These are phyloP conservation scores for Tribonema minus DNA, from an alignment of 108 stramenopile species.

Conservation along the genomic window DNA sequence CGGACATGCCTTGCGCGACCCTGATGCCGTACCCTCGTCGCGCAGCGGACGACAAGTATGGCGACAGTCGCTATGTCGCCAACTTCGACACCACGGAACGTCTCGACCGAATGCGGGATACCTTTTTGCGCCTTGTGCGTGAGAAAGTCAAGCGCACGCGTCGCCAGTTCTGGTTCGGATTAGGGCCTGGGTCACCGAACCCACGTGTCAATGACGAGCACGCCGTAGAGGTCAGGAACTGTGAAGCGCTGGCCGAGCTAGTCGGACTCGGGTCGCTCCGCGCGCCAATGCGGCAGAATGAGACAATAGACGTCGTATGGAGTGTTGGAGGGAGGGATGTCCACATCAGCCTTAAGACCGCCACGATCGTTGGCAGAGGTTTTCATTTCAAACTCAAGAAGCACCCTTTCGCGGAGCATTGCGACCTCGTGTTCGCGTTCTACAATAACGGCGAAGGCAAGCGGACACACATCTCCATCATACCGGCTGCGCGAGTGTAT, in stretches of 20 bases:
- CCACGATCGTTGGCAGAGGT: not conserved
- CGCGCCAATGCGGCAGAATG: not conserved
- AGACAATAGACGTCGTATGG: not conserved
- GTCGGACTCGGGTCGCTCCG: not conserved
- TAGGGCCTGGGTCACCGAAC: not conserved
- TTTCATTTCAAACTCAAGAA: not conserved
- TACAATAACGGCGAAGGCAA: not conserved
- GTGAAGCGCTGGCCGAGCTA: not conserved
- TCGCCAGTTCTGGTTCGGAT: not conserved
- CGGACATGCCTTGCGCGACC: not conserved
- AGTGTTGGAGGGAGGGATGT: not conserved
- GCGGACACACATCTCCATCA: not conserved
- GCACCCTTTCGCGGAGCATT: not conserved
- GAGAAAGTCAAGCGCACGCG: not conserved
- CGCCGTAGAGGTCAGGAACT: not conserved
- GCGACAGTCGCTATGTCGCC: not conserved
- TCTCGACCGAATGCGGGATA: not conserved
- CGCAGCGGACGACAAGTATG: not conserved
- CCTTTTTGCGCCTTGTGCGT: not conserved
- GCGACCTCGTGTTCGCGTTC: not conserved
- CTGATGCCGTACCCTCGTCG: not conserved
- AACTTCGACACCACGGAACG: not conserved
- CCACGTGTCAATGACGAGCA: not conserved
- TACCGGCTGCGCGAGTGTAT: not conserved
- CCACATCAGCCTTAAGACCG: not conserved